These are phyloP conservation scores for Solanum acaule DNA, from an alignment of 257 asterid species.

Conservation along the genomic window DNA sequence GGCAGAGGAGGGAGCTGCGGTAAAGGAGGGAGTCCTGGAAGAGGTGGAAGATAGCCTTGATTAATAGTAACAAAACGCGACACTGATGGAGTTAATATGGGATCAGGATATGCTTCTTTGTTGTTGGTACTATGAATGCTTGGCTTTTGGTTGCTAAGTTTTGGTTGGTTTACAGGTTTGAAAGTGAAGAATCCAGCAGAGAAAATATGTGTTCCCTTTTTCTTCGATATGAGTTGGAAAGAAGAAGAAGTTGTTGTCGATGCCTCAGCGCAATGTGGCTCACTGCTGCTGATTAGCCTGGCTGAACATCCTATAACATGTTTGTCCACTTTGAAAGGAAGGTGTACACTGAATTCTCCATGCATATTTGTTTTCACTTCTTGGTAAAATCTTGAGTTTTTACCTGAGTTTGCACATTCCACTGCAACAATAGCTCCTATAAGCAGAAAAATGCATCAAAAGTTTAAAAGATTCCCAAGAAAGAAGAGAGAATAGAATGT, in stretches of 20 bases:
- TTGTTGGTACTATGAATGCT: not conserved
- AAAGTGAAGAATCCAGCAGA: slow-evolving; percentile 80
- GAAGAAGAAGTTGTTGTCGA: slow-evolving; percentile 45
- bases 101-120: not conserved
- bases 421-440: slow-evolving; percentile 75
- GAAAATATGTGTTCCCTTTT: slow-evolving; percentile 45
- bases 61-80: slow-evolving; percentile 7
- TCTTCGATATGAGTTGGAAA: slow-evolving; percentile 36
- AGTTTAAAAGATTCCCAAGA: not conserved
- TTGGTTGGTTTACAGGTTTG: slow-evolving; percentile 59
- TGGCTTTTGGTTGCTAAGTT: slow-evolving; percentile 46
- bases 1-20: slow-evolving; percentile 54
- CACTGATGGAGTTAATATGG: not conserved
- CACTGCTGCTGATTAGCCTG: slow-evolving; percentile 53
- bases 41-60: slow-evolving; percentile 24
- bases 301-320: slow-evolving; percentile 56
- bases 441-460: not conserved
- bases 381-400: slow-evolving; percentile 24
- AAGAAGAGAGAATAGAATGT: not conserved
- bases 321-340: slow-evolving; percentile 56
- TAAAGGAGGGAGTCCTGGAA: slow-evolving; percentile 31
- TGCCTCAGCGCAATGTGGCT: slow-evolving; percentile 55
- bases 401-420: slow-evolving; percentile 37
- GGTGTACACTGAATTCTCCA: slow-evolving; percentile 59
- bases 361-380: slow-evolving; percentile 48